phyloP scores from a whole-genome alignment of 352 stramenopile genomes.

The Phytophthora sansomeana region DNA sequence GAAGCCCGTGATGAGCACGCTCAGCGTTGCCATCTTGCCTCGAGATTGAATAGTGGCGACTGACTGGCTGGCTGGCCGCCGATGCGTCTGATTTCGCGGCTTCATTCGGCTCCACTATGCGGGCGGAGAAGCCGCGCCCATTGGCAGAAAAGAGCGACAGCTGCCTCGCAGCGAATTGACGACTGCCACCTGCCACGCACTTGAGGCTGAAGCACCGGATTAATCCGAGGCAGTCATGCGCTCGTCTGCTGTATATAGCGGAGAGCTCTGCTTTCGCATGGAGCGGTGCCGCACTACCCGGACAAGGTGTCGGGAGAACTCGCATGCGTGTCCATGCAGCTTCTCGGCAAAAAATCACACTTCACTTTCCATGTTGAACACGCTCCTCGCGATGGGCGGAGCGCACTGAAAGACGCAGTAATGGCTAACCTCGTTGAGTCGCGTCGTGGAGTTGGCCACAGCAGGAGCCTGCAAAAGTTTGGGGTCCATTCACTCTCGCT shows the following conservation, averaged over 20 bases:
- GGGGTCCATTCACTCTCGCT: constrained; percentile 16
- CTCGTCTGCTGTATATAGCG: constrained; percentile 23
- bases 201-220: not conserved
- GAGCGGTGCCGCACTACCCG: not conserved
- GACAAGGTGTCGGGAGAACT: not conserved
- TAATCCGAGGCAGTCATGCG: not conserved
- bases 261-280: not conserved
- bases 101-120: not conserved
- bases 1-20: constrained; percentile 79
- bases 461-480: constrained; percentile 20
- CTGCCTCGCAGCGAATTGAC: constrained; percentile 25
- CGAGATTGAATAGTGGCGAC: constrained; percentile 26
- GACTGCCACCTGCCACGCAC: constrained; percentile 8
- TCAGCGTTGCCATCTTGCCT: constrained; percentile 65
- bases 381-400: constrained; percentile 12
- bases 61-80: constrained; percentile 35
- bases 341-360: constrained; percentile 11
- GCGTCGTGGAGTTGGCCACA: constrained; percentile 20
- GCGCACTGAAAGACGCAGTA: constrained; percentile 9
- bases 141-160: constrained; percentile 36
- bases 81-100: constrained; percentile 24
- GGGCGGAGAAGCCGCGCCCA: constrained; percentile 12
- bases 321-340: constrained; percentile 1
- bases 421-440: constrained; percentile 31
- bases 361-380: constrained; percentile 21